phyloP scores from a whole-genome alignment of 2,329 filamentous ascomycete species.

The Tricladium varicosporioides region DNA sequence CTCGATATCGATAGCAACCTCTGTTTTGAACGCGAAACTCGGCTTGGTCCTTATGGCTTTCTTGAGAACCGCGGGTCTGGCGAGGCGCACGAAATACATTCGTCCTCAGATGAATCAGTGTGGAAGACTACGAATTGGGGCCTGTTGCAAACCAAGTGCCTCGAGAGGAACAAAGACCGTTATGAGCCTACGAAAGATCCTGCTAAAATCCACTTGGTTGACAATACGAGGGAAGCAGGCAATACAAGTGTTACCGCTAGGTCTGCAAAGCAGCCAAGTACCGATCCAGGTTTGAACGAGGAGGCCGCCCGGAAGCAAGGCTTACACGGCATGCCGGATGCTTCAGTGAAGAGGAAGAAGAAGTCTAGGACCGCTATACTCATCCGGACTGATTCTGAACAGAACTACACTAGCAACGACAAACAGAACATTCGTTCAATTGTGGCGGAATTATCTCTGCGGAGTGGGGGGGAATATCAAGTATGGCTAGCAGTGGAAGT shows the following conservation, averaged over 20 bases:
- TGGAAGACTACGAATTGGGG: constrained; percentile 72
- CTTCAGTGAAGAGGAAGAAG: background rate
- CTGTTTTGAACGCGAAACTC: constrained; percentile 67
- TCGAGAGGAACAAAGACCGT: constrained; percentile 63
- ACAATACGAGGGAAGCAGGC: background rate
- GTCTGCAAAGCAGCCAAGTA: background rate
- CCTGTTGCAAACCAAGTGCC: constrained; percentile 63
- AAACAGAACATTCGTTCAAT: constrained; percentile 80
- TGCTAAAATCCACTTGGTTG: background rate
- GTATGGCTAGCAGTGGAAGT: constrained; percentile 85
- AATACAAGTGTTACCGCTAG: background rate
- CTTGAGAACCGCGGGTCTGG: constrained; percentile 33
- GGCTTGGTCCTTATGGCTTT: constrained; percentile 66
- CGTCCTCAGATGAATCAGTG: constrained; percentile 27
- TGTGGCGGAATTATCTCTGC: constrained; percentile 73
- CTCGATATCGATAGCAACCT: constrained; percentile 60
- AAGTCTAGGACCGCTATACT: constrained; percentile 61
- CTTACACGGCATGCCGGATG: background rate
- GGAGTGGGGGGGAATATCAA: constrained; percentile 77
- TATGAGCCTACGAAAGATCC: constrained; percentile 37
- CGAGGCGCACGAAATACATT: background rate
- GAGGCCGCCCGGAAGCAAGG: background rate
- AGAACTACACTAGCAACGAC: constrained; percentile 73
- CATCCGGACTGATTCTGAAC: constrained; percentile 77
- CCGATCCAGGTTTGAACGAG: background rate